These are phyloP conservation scores for Crotalaria pallida DNA, from an alignment of 306 rosid genomes.

Conservation along the genomic window DNA sequence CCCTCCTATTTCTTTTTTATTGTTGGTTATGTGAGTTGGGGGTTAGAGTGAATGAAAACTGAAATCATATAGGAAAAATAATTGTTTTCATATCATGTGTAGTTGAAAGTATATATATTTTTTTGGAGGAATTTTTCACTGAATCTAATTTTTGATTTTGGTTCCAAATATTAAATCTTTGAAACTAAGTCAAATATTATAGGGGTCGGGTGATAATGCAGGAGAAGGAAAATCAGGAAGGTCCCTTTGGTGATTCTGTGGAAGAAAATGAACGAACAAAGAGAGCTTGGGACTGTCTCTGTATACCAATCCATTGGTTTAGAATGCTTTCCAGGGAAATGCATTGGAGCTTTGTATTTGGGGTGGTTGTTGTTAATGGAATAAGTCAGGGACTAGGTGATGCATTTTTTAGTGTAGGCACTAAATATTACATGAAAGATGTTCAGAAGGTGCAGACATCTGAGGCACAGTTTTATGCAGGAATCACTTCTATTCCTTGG, in stretches of 20 bases:
- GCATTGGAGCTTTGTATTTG: conserved; percentile 94
- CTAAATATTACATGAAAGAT: conserved; percentile 92
- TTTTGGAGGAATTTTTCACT: no score
- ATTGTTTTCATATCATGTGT: no score
- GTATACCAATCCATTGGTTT: conserved; percentile 59
- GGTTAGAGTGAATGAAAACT: no score
- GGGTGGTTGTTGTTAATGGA: conserved; percentile 78
- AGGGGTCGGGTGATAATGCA: no score
- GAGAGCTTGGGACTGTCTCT: conserved; percentile 32
- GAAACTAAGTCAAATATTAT: no score
- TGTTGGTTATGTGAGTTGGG: no score
- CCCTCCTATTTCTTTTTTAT: no score
- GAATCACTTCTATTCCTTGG: conserved; percentile 90
- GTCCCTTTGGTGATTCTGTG: conserved; percentile 16
- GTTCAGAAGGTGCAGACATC: conserved; percentile 95
- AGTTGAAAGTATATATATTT: no score
- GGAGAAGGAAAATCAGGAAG: conserved; percentile 37
- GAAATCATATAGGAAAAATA: no score
- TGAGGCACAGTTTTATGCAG: conserved; percentile 80
- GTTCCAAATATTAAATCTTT: no score
- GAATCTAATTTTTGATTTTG: no score
- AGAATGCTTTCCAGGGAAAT: conserved; percentile 60
- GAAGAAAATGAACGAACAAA: conserved; percentile 32
- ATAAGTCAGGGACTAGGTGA: conserved; percentile 93
- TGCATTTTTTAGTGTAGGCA: conserved; percentile 61